Conservation (phyloP, 225 moss, liverwort and hornwort genomes). For the Anthoceros angustus region DNA sequence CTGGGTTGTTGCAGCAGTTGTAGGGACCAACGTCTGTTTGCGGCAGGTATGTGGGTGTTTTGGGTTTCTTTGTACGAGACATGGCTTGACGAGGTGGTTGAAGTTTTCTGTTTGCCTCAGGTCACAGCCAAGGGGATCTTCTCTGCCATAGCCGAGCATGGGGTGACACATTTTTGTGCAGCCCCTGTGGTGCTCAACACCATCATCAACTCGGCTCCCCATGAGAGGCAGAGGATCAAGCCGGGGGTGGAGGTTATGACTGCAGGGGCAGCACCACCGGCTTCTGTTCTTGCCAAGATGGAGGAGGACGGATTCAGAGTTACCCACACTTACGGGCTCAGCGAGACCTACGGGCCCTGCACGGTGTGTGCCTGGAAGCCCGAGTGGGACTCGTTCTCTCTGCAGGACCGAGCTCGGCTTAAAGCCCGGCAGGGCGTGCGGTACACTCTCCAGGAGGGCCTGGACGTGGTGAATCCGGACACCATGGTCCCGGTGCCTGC, state of each 20-base stretch:
- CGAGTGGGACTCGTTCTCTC: conserved; percentile 41
- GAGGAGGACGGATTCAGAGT: conserved; percentile 52
- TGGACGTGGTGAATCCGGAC: conserved; percentile 41
- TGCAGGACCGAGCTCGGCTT: conserved; percentile 23
- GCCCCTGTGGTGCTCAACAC: conserved; percentile 60
- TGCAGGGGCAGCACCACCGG: conserved; percentile 67
- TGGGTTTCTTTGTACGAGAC: not conserved
- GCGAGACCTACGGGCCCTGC: conserved; percentile 51
- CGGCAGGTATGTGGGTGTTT: conserved; percentile 16
- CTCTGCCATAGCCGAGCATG: conserved; percentile 24
- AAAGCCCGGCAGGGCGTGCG: conserved; percentile 76
- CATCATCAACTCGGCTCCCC: conserved; percentile 39
- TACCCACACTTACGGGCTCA: conserved; percentile 59
- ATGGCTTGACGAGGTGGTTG: not conserved
- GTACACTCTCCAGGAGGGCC: conserved; percentile 30
- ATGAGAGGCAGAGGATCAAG: conserved; percentile 23
- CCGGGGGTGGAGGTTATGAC: conserved; percentile 39
- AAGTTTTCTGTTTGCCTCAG: conserved; percentile 4
- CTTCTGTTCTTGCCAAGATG: conserved; percentile 41
- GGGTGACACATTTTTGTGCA: conserved; percentile 62
- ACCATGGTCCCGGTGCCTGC: conserved; percentile 48
- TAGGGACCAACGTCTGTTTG: conserved; percentile 63
- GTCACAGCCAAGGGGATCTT: conserved; percentile 38
- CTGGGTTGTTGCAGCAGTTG: conserved; percentile 56
- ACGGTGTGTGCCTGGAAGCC: conserved; percentile 63